Base-by-base conservation (phyloP, 495 filamentous ascomycete genomes). In the Neurospora discreta region DNA sequence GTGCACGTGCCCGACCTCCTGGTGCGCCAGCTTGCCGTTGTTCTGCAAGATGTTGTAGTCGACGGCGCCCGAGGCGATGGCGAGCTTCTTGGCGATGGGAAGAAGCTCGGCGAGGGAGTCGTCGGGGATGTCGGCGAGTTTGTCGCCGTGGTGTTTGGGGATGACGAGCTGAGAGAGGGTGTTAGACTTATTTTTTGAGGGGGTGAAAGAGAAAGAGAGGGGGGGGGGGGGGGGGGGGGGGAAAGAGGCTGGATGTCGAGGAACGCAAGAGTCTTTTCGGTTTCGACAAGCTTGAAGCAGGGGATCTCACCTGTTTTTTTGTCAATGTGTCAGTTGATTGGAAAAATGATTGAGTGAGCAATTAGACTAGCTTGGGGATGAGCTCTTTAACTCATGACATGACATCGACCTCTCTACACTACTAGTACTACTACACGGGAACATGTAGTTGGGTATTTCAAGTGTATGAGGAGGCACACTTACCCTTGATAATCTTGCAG, bases 41-140 rank as follows among this genome's bases (percentile, higher is more conserved):
- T 99, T 99, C 85, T 99, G 95, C 73, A 99, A 82, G 69, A 99
- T 86, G 78, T 99, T 99, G 85, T 91, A 99, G 77, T 98, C 86
- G 39, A 82, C 81, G 20, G 92, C 91, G 8, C 92, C 92, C 15
- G 86, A 88, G 33, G 92, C 94, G n/a, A 80, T 75, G 67, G 90
- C 95, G 33, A 99, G 87, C 77, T 90, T 93, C 87, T 97, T 97
- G 41, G 90, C 91, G 39, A 97, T 89, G 70, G 94, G 93, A 83
- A 98, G 81, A 68, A 98, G 87, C 81, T 99, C 96, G 23, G 80
- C 75, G 71, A 99, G 85, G 72, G 91, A 83, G 44, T 97, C 94
- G 78, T 98, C 96, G 40, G 96, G 96, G 71, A 99, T 92, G 80
- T 98, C 93, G 71, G 90, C 89, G 16, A 99, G 87, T 82, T 97